Conservation (phyloP, 352 stramenopile species). For the Phytopythium aichiense region DNA sequence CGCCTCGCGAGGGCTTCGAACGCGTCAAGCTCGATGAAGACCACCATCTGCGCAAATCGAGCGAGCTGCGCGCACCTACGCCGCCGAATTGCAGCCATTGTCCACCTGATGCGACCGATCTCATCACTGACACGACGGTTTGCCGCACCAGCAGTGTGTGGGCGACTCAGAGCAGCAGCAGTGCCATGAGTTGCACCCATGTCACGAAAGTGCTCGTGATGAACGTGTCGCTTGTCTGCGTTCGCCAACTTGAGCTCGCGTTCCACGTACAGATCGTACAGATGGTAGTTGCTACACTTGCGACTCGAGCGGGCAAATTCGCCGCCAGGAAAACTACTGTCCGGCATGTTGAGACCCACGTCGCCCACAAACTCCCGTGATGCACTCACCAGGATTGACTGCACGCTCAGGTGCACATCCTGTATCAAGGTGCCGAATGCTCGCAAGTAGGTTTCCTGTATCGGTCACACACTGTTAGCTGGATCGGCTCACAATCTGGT, state of each 20-base stretch:
- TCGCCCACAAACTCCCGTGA: constrained; percentile 36
- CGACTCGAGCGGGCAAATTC: constrained; percentile 49
- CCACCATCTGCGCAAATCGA: constrained; percentile 46
- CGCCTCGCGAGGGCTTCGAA: constrained; percentile 28
- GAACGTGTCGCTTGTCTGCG: constrained; percentile 39
- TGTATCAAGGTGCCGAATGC: not conserved
- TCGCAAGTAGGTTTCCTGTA: not conserved
- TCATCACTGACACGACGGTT: not conserved
- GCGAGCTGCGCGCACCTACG: constrained; percentile 51
- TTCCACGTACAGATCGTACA: constrained; percentile 52
- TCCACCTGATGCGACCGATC: constrained; percentile 53
- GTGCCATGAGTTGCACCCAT: not conserved
- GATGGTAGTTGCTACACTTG: constrained; percentile 58
- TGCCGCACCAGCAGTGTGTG: not conserved
- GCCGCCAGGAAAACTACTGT: constrained; percentile 40
- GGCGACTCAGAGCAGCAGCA: not conserved
- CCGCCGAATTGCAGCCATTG: constrained; percentile 56
- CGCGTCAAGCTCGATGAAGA: constrained; percentile 53
- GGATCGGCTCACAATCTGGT: not conserved
- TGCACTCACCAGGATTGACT: constrained; percentile 30
- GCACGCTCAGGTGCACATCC: constrained; percentile 14
- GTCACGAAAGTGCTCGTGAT: constrained; percentile 46
- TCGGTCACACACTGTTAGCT: not conserved
- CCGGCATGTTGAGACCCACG: constrained; percentile 16
- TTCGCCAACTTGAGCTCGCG: constrained; percentile 45